Conservation (phyloP, 1,139 yeast species). For the Sugiyamaella xylanicola region DNA sequence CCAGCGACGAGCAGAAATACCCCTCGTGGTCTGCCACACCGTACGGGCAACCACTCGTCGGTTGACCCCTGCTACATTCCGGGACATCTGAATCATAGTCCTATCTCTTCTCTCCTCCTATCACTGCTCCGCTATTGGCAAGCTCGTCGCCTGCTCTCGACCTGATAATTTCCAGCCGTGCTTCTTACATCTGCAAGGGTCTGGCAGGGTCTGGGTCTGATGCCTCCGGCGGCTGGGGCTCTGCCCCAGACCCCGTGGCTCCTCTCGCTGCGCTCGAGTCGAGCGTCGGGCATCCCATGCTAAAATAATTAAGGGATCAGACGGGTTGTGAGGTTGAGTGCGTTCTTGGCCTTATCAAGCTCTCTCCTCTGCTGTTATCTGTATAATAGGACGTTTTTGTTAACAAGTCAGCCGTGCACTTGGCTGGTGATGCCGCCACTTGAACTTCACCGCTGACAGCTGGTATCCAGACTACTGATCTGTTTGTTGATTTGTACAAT, state of each 20-base stretch:
- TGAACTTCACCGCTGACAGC: background rate
- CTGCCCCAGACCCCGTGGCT: background rate
- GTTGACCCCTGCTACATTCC: conserved; percentile 12
- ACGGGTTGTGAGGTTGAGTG: no score
- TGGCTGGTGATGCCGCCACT: background rate
- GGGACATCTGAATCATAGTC: conserved; percentile 17
- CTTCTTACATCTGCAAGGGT: background rate
- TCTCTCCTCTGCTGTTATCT: no score
- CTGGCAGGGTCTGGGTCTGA: background rate
- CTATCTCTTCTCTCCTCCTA: background rate
- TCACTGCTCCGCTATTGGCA: background rate
- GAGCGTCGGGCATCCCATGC: no score
- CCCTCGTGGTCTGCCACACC: conserved; percentile 12
- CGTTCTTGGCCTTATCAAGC: no score
- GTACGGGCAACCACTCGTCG: conserved; percentile 15
- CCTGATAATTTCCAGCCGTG: background rate
- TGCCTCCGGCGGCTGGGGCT: background rate
- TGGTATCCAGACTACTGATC: no score
- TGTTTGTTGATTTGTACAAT: background rate
- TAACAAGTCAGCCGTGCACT: background rate
- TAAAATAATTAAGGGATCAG: no score
- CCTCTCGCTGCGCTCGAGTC: background rate
- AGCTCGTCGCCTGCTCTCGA: background rate
- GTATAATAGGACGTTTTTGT: background rate
- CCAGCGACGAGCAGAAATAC: conserved; percentile 1